phyloP scores from a whole-genome alignment of 805 yeast species.

The Nadsonia fulvescens region DNA sequence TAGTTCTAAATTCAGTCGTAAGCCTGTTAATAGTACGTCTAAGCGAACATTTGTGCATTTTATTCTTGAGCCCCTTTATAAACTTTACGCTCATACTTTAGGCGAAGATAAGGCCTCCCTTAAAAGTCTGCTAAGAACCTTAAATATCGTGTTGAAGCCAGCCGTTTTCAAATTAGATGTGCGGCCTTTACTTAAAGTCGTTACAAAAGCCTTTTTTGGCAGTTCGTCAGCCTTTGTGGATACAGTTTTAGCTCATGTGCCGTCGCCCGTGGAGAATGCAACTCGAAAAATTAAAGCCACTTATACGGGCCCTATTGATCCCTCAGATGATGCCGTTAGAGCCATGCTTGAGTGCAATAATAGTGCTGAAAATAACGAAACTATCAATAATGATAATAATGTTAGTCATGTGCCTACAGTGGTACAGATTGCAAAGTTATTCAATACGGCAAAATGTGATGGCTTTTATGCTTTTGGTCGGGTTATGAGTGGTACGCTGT shows the following conservation, averaged over 20 bases:
- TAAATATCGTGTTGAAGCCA: slow-evolving; percentile 25
- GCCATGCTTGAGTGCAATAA: slow-evolving; percentile 19
- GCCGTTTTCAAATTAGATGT: slow-evolving; percentile 29
- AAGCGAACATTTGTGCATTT: slow-evolving; percentile 38
- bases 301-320: slow-evolving; percentile 18
- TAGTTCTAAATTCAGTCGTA: slow-evolving; percentile 27
- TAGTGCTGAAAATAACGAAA: no score
- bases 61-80: slow-evolving; percentile 27
- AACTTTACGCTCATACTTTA: slow-evolving; percentile 1
- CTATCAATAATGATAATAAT: not conserved
- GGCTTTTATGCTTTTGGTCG: slow-evolving; percentile 41
- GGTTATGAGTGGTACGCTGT: slow-evolving; percentile 41
- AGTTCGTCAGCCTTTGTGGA: slow-evolving; percentile 35
- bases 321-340: slow-evolving; percentile 9
- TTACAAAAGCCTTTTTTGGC: slow-evolving; percentile 38
- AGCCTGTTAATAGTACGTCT: slow-evolving; percentile 13
- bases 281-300: slow-evolving; percentile 12
- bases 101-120: slow-evolving; percentile 3
- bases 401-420: slow-evolving; percentile 25
- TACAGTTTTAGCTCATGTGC: slow-evolving; percentile 20
- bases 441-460: slow-evolving; percentile 35
- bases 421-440: slow-evolving; percentile 40
- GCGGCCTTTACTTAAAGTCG: slow-evolving; percentile 34
- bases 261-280: slow-evolving; percentile 24
- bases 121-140: slow-evolving; percentile 1